phyloP scores from a whole-genome alignment of 768 basidiomycete species.

The Pleurotus tuoliensis region DNA sequence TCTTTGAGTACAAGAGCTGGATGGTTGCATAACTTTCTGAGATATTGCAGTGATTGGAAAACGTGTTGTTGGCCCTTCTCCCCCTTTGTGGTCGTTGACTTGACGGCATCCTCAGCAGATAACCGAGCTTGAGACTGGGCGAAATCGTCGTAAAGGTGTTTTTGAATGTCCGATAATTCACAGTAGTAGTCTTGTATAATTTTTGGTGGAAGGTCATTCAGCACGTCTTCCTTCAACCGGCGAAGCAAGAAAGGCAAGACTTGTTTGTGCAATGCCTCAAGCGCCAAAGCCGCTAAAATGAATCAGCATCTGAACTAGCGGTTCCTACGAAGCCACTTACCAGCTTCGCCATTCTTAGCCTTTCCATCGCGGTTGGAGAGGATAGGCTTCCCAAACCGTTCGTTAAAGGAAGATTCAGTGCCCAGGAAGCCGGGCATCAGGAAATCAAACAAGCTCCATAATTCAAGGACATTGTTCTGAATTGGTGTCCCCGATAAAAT shows the following conservation, averaged over 20 bases:
- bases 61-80: conserved; percentile 73
- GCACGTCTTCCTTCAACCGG: conserved; percentile 94
- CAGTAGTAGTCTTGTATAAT: conserved; percentile 99
- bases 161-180: conserved; percentile 93
- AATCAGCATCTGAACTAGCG: not conserved
- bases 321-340: conserved; percentile 38
- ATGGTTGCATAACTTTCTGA: conserved; percentile 97
- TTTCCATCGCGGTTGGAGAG: conserved; percentile 93
- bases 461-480: conserved; percentile 96
- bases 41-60: conserved; percentile 95
- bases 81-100: conserved; percentile 34
- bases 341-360: conserved; percentile 90
- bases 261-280: conserved; percentile 97
- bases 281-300: conserved; percentile 76
- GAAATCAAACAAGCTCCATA: conserved; percentile 99
- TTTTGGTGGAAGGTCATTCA: conserved; percentile 94
- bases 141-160: conserved; percentile 92
- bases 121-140: conserved; percentile 69
- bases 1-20: conserved; percentile 88
- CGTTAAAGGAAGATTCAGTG: conserved; percentile 92
- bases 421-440: conserved; percentile 99
- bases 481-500: conserved; percentile 97
- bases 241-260: conserved; percentile 97
- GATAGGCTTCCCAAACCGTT: conserved; percentile 94
- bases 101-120: conserved; percentile 63